Conservation (phyloP, 345 rosid species). For the Atalantia buxifolia region DNA sequence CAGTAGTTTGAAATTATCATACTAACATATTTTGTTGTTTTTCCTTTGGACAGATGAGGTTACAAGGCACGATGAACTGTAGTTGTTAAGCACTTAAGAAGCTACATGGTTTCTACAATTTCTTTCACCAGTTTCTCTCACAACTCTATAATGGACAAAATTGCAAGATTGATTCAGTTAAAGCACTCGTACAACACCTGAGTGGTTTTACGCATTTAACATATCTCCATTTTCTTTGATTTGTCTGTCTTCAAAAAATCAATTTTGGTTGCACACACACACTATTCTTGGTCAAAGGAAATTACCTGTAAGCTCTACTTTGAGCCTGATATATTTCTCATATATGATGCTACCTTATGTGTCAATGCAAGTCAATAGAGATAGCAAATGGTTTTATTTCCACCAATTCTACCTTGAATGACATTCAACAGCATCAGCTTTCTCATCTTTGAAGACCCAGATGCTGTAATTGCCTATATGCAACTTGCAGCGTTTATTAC, state of each 20-base stretch:
- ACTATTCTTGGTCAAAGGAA: not conserved
- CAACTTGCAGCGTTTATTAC: not conserved
- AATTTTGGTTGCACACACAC: not conserved
- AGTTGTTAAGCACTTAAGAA: constrained; percentile 11
- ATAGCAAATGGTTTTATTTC: not conserved
- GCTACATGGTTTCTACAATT: constrained; percentile 2
- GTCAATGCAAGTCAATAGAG: not conserved
- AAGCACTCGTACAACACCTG: not conserved
- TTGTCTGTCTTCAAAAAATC: not conserved
- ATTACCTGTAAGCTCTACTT: not conserved
- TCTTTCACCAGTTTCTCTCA: not conserved
- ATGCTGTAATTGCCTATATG: not conserved
- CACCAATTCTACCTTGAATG: not conserved
- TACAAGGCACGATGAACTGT: constrained; percentile 50
- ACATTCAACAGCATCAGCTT: not conserved
- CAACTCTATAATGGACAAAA: not conserved
- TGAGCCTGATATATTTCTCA: not conserved
- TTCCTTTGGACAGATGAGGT: constrained; percentile 29
- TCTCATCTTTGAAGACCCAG: not conserved
- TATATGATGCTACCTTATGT: not conserved
- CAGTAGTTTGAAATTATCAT: not conserved
- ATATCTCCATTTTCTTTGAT: not conserved
- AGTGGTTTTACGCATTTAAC: not conserved
- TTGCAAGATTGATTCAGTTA: not conserved
- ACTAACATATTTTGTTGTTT: not conserved